Evolutionary conservation across 163 green algal genomes (phyloP), one percentile per base, ranked within the genome.

Genomic region (Scenedesmus sp.): DNA sequence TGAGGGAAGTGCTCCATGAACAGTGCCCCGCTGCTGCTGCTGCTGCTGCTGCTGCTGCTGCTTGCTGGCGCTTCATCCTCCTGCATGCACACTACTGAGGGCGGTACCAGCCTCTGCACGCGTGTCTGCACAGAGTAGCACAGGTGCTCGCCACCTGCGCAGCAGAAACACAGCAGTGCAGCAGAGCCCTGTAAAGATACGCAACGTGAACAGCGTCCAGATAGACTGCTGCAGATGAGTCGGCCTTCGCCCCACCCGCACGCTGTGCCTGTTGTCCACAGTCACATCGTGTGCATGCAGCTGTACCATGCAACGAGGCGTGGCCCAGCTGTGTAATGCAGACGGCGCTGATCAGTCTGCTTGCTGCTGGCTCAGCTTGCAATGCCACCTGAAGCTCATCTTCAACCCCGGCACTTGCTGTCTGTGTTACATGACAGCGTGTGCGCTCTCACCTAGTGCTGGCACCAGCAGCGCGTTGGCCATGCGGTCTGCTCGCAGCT

Each of bases 401-500:
- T 46, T 46, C 34, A 46, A 46, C 34, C 34, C 34, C 34, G 34
- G 34, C 34, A 46, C 34, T 46, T 70, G 62, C 62, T 70, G 62
- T 70, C 2, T 70, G 62, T 70, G 62, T n/a, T n/a, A 18, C 4
- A 3, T 70, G 62, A 6, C 23, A 15, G 70, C 23, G 6, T 15
- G 23, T 5, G 18, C 16, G 26, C 10, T 7, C 70, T 79, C 74
- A 91, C 87, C 87, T 26, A 91, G 57, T 6, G 82, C 4, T n/a
- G 74, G 74, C 56, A 4, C 23, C n/a, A 91, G 57, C 57, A 91
- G 56, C 15, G 87, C 87, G 64, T 87, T 91, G 20, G 87, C 54
- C 87, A 91, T 91, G n/a, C 66, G 16, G 76, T 91, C 87, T 46
- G 87, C 87, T 54, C 87, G 52, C 13, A 91, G 74, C 87, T 91